Evolutionary conservation across 2,329 filamentous ascomycete species (phyloP).

Genomic region (Pyricularia grisea): DNA sequence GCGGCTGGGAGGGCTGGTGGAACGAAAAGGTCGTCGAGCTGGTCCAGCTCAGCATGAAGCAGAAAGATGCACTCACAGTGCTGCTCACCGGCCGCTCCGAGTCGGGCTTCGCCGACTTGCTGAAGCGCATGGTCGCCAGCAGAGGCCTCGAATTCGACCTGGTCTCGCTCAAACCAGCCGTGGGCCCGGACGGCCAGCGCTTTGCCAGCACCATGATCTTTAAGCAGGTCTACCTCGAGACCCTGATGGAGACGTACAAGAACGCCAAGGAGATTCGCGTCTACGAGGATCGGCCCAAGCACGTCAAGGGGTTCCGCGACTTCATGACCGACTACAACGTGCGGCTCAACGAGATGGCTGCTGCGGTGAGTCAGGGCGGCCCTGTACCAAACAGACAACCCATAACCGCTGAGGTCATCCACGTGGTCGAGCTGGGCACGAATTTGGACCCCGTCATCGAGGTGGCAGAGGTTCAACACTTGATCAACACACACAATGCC

Average conservation of each 20-base stretch:
- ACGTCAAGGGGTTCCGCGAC: slow-evolving; percentile 73
- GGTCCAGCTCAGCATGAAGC: slow-evolving; percentile 69
- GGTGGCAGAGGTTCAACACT: slow-evolving; percentile 74
- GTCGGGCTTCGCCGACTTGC: slow-evolving; percentile 62
- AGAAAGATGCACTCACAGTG: slow-evolving; percentile 77
- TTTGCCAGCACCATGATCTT: slow-evolving; percentile 83
- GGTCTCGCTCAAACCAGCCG: slow-evolving; percentile 75
- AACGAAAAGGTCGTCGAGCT: slow-evolving; percentile 83
- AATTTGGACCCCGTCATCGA: slow-evolving; percentile 70
- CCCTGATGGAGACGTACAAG: slow-evolving; percentile 78
- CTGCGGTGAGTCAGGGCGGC: neutral
- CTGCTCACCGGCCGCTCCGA: slow-evolving; percentile 83
- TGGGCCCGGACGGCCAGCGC: slow-evolving; percentile 68
- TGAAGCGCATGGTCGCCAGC: slow-evolving; percentile 71
- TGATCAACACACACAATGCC: slow-evolving; percentile 81
- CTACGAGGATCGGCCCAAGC: slow-evolving; percentile 57
- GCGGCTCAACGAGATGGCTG: slow-evolving; percentile 2
- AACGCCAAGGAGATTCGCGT: slow-evolving; percentile 73
- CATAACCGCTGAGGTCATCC: slow-evolving; percentile 72
- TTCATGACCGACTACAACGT: slow-evolving; percentile 75
- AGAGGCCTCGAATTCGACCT: slow-evolving; percentile 82
- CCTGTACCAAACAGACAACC: slow-evolving; percentile 45
- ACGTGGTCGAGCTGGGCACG: slow-evolving; percentile 68
- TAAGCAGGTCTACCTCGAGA: slow-evolving; percentile 77
- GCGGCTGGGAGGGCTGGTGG: slow-evolving; percentile 91